These are phyloP conservation scores for Austroboletus rostrupii DNA, from an alignment of 1,284 basidiomycete genomes.

Conservation along the genomic window DNA sequence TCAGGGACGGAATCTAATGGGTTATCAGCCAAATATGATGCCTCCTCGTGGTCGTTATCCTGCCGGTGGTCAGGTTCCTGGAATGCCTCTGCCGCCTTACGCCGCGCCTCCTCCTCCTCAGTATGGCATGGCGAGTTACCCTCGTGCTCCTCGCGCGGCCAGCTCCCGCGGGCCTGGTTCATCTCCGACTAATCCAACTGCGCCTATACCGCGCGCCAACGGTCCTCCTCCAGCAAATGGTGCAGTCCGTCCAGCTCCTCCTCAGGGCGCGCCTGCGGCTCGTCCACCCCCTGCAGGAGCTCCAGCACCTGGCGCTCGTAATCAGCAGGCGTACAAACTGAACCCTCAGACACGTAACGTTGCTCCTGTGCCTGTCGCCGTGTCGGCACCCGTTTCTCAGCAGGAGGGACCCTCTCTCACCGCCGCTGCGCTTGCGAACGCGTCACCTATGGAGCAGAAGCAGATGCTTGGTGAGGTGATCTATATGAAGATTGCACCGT, in stretches of 20 bases:
- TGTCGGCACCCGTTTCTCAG: constrained; percentile 36
- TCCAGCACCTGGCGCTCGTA: constrained; percentile 38
- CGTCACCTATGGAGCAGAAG: constrained; percentile 88
- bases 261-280: constrained; percentile 41
- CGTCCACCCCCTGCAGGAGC: constrained; percentile 42
- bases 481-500: constrained; percentile 84
- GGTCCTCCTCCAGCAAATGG: constrained; percentile 51
- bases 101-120: constrained; percentile 67
- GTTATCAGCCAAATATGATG: constrained; percentile 83
- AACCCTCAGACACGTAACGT: constrained; percentile 39
- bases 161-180: constrained; percentile 54
- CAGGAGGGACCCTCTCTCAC: constrained; percentile 48
- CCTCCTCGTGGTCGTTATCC: constrained; percentile 82
- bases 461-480: constrained; percentile 94
- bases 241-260: constrained; percentile 45
- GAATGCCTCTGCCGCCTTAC: constrained; percentile 75
- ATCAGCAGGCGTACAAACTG: constrained; percentile 37
- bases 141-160: constrained; percentile 50
- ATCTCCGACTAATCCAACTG: constrained; percentile 59
- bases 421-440: constrained; percentile 62
- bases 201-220: constrained; percentile 54
- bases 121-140: constrained; percentile 59
- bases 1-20: constrained; percentile 78
- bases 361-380: constrained; percentile 29
- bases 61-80: constrained; percentile 70